A percentile compares a stretch with the other conserved stretches of the same genome.
Conservation (phyloP, 768 basidiomycete genomes). For the Tubosaeta sp. region DNA sequence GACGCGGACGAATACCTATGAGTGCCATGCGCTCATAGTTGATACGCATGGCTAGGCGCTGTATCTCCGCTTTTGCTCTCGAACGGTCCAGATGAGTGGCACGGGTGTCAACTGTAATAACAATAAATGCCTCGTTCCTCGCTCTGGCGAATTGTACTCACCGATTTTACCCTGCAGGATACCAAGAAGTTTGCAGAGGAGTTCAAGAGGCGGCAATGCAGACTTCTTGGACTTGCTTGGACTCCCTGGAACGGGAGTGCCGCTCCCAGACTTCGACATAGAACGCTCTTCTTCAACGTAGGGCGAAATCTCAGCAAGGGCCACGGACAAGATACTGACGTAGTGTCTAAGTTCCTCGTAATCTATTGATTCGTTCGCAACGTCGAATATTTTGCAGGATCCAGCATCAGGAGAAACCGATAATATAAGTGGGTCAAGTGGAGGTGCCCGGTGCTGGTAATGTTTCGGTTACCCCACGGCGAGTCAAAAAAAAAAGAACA, state of each 20-base stretch:
- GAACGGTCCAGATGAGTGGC: slow-evolving; percentile 76
- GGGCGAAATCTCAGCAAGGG: slow-evolving; percentile 51
- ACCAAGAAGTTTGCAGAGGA: slow-evolving; percentile 47
- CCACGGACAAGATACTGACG: slow-evolving; percentile 54
- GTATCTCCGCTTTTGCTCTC: slow-evolving; percentile 63
- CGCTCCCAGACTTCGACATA: slow-evolving; percentile 8
- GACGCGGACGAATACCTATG: slow-evolving; percentile 18
- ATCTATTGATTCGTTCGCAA: slow-evolving; percentile 51
- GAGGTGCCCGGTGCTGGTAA: slow-evolving; percentile 44
- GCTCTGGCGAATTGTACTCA: slow-evolving; percentile 31
- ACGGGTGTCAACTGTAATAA: slow-evolving; percentile 57
- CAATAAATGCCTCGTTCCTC: neutral
- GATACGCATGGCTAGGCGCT: slow-evolving; percentile 59
- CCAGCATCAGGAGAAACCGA: slow-evolving; percentile 45
- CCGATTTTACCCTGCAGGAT: slow-evolving; percentile 57
- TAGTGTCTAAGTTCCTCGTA: slow-evolving; percentile 57
- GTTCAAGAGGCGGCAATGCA: slow-evolving; percentile 42
- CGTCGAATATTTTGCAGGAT: slow-evolving; percentile 45
- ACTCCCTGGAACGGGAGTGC: slow-evolving; percentile 14
- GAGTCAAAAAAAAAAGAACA: neutral
- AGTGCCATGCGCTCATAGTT: slow-evolving; percentile 52
- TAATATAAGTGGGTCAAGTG: slow-evolving; percentile 46
- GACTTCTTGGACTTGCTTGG: slow-evolving; percentile 29
- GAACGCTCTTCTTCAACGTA: slow-evolving; percentile 50
- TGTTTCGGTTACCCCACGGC: neutral